Evolutionary conservation across 1,284 basidiomycete species (phyloP), one percentile per base, ranked within the genome.

Genomic region (Leccinum holopus): DNA sequence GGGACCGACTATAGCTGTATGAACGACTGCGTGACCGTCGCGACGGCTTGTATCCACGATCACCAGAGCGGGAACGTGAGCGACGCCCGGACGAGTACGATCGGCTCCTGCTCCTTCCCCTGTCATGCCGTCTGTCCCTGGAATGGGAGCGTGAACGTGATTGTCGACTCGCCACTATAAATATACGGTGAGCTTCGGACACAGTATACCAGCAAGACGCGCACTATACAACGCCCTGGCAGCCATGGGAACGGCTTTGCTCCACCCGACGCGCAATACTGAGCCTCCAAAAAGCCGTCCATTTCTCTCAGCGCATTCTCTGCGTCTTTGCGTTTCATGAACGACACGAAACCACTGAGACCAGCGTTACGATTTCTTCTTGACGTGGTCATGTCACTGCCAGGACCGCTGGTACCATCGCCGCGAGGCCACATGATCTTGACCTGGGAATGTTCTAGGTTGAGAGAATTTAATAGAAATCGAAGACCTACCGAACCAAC

Each of bases 371-470:
- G 87, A 63, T 80, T 81, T 60, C 87, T 81, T 58, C 92, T 82
- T 16, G 87, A 82, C 3, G 84, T 74, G 28, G 87, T 89, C 82
- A 93, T 91, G 61, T 91, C 87, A 55, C 86, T 82, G 1, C 90
- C 91, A 57, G 88, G 87, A 35, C 88, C 88, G n/a, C 74, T 66
- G 3, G 81, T 79, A 3, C 73, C 79, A 69, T 91, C 89, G 5
- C 81, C 82, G 60, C 91, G 84, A 60, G 95, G 95, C 94, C 95
- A 98, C 95, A 98, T 97, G 64, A 98, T 89, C 80, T 97, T 96
- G 60, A 93, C 90, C 91, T 92, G 60, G 62, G 56, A 16, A 44
- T 44, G 56, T 18, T 41, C 14, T 54, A 32, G 62, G 58, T 10
- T 30, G 12, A 62, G 44, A 55, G n/a, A 25, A 39, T 3, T n/a